These are phyloP conservation scores for Leccinellum albellum DNA, from an alignment of 768 basidiomycete genomes.

Conservation along the genomic window DNA sequence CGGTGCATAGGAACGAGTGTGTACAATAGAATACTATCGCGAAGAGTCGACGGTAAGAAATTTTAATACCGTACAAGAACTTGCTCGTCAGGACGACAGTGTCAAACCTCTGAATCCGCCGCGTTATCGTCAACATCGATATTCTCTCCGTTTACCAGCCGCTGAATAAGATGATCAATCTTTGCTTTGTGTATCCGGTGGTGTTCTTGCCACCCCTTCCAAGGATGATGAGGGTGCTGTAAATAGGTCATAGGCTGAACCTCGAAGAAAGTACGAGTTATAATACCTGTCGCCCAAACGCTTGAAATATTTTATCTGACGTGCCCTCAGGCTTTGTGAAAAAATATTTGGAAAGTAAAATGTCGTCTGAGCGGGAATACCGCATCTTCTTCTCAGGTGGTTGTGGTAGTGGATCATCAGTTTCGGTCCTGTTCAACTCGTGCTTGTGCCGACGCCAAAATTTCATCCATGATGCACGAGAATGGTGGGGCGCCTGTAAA, in stretches of 20 bases:
- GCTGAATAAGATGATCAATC: constrained; percentile 74
- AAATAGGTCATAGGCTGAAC: neutral
- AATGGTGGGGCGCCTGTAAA: constrained; percentile 78
- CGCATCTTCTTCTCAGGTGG: constrained; percentile 87
- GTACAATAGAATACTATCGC: constrained; percentile 14
- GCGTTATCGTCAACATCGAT: constrained; percentile 35
- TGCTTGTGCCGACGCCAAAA: constrained; percentile 88
- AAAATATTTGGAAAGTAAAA: constrained; percentile 75
- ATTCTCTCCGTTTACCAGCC: constrained; percentile 54
- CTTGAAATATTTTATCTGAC: constrained; percentile 80
- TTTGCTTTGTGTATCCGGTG: constrained; percentile 84
- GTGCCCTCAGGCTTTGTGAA: constrained; percentile 72
- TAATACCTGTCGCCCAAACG: constrained; percentile 66
- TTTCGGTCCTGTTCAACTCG: constrained; percentile 64
- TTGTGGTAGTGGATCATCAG: constrained; percentile 65
- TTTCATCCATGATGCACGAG: constrained; percentile 92
- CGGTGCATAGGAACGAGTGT: neutral
- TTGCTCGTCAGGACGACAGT: neutral
- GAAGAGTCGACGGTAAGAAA: neutral
- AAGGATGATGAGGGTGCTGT: constrained; percentile 84
- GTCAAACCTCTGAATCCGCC: constrained; percentile 27
- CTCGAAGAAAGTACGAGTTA: neutral
- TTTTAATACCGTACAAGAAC: constrained; percentile 7
- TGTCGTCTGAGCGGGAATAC: constrained; percentile 76
- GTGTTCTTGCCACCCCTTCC: constrained; percentile 95